phyloP scores from a whole-genome alignment of 2,329 filamentous ascomycete species.

The Colletotrichum magnum region DNA sequence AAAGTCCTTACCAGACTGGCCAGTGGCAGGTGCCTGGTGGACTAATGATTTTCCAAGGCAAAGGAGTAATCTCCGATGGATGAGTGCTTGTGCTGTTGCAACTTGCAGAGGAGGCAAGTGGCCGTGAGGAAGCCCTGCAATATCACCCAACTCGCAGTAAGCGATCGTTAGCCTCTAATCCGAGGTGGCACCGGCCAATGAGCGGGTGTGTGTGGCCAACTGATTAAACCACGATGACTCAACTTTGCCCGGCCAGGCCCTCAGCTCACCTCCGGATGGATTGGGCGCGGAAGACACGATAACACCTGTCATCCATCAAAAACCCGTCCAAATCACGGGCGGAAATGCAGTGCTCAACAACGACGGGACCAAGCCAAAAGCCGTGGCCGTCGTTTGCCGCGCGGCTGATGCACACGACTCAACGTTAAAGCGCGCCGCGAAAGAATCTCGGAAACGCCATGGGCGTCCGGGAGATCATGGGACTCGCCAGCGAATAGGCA shows the following conservation, averaged over 20 bases:
- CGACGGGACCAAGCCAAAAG: conserved; percentile 1
- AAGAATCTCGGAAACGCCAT: conserved; percentile 12
- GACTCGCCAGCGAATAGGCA: not conserved
- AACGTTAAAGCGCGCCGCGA: not conserved
- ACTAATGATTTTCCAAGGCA: not conserved
- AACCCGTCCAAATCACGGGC: too few species aligned
- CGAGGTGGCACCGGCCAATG: conserved; percentile 18
- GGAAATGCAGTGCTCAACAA: not conserved
- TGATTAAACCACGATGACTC: conserved; percentile 30
- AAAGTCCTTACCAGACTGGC: not conserved
- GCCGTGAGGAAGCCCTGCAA: conserved; percentile 2
- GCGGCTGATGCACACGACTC: conserved; percentile 34
- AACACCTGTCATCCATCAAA: too few species aligned
- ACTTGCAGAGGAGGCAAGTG: not conserved
- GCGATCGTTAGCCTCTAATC: not conserved
- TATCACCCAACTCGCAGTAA: not conserved
- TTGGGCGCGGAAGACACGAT: too few species aligned
- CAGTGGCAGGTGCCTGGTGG: not conserved
- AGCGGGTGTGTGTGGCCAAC: not conserved
- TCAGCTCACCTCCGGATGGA: too few species aligned
- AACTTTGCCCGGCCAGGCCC: conserved; percentile 11
- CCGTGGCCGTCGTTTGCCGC: conserved; percentile 17
- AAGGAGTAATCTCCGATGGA: not conserved
- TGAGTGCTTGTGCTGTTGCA: not conserved
- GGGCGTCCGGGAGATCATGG: not conserved